A percentile compares a stretch with the other conserved stretches of the same genome.
Conservation (phyloP, 495 filamentous ascomycete species). For the Penicillium goetzii region DNA sequence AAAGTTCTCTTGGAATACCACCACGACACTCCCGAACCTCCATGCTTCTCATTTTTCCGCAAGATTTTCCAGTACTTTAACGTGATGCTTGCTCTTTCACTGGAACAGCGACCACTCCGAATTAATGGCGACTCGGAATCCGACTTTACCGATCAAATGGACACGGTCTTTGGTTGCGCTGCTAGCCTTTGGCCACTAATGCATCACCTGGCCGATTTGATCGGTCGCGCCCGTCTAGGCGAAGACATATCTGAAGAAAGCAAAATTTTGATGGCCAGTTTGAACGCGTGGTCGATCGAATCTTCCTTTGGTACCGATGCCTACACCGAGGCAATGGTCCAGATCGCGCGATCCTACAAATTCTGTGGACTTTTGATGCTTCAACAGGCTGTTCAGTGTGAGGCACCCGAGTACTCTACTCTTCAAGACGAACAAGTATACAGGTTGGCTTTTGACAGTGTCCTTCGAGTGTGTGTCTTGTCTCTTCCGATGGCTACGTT, state of each 20-base stretch:
- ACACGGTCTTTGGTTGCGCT: background rate
- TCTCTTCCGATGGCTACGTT: conserved; percentile 22
- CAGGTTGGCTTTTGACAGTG: background rate
- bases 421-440: background rate
- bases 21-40: background rate
- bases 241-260: background rate
- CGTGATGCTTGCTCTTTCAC: background rate
- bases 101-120: background rate
- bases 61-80: background rate
- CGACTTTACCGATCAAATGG: background rate
- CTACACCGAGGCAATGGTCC: background rate
- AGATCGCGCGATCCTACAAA: background rate
- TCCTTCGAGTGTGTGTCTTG: conserved; percentile 20
- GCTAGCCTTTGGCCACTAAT: background rate
- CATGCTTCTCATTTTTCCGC: background rate
- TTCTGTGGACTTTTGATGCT: background rate
- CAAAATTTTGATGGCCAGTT: background rate
- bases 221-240: background rate
- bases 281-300: background rate
- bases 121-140: background rate
- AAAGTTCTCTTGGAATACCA: background rate
- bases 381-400: background rate
- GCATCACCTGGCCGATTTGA: background rate
- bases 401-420: background rate
- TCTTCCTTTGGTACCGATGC: background rate